Conservation (phyloP, 73 alveolate species). For the Paramecium biaurelia region DNA sequence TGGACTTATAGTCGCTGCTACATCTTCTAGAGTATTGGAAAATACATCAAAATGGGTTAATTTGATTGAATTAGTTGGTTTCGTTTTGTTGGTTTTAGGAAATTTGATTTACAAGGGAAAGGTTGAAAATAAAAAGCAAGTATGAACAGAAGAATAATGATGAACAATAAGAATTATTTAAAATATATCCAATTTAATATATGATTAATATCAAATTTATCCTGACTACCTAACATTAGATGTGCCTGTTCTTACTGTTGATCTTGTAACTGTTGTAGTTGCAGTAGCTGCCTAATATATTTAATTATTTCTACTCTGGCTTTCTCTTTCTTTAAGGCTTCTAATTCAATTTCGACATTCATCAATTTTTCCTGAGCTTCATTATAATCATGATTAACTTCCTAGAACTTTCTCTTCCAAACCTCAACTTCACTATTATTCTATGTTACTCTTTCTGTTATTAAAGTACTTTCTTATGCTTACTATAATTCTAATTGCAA, state of each 20-base stretch:
- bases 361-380: background rate
- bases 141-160: background rate
- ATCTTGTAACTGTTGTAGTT: constrained; percentile 8
- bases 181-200: background rate
- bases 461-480: background rate
- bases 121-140: background rate
- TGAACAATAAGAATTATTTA: background rate
- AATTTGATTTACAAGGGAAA: constrained; percentile 21
- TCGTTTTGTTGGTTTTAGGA: constrained; percentile 13
- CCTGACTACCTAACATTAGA: background rate
- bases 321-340: constrained; percentile 31
- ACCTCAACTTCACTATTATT: constrained; percentile 10
- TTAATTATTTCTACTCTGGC: background rate
- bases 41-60: constrained; percentile 2
- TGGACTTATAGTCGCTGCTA: constrained; percentile 65
- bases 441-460: constrained; percentile 12
- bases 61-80: constrained; percentile 31
- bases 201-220: background rate
- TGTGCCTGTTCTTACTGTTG: background rate
- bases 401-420: background rate
- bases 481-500: background rate
- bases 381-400: constrained; percentile 8
- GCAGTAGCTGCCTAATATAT: background rate
- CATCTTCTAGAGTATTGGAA: constrained; percentile 44
- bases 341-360: constrained; percentile 22